These are phyloP conservation scores for Cyclotella sp. DNA, from an alignment of 108 stramenopile genomes.

Conservation along the genomic window DNA sequence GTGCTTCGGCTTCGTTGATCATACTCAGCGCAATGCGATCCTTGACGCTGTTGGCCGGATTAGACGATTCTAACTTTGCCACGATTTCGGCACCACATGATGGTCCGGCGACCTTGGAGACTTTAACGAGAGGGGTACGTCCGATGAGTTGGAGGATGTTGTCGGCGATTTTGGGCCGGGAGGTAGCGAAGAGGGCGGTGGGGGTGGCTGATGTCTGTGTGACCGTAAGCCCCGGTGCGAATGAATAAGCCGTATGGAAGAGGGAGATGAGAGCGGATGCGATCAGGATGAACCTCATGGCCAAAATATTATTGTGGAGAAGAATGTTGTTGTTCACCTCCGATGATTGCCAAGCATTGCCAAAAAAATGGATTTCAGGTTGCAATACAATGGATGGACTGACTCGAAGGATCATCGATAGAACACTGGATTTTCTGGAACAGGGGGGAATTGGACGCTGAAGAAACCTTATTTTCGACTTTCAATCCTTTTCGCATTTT, in stretches of 20 bases:
- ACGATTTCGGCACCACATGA: constrained; percentile 80
- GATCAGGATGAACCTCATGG: constrained; percentile 13
- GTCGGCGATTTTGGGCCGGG: constrained; percentile 80
- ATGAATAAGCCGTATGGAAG: constrained; percentile 8
- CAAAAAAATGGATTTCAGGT: no score
- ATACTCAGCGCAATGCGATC: constrained; percentile 87
- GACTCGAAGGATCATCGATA: no score
- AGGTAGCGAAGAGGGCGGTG: constrained; percentile 19
- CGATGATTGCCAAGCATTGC: no score
- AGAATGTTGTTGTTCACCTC: neutral
- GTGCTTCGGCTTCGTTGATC: constrained; percentile 86
- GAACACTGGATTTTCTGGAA: no score
- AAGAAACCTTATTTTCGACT: no score
- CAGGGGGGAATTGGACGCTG: no score
- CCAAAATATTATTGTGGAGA: neutral
- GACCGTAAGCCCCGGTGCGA: constrained; percentile 9
- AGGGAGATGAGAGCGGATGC: neutral
- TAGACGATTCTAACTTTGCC: constrained; percentile 87
- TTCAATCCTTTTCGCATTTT: no score
- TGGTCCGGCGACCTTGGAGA: constrained; percentile 60
- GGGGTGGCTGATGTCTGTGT: constrained; percentile 4
- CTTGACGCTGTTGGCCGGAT: constrained; percentile 91
- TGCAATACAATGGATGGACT: no score
- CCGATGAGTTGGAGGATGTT: constrained; percentile 88
- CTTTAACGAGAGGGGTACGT: constrained; percentile 82